Conservation (phyloP, 2,329 filamentous ascomycete species). For the Tolypocladium pustulatum region DNA sequence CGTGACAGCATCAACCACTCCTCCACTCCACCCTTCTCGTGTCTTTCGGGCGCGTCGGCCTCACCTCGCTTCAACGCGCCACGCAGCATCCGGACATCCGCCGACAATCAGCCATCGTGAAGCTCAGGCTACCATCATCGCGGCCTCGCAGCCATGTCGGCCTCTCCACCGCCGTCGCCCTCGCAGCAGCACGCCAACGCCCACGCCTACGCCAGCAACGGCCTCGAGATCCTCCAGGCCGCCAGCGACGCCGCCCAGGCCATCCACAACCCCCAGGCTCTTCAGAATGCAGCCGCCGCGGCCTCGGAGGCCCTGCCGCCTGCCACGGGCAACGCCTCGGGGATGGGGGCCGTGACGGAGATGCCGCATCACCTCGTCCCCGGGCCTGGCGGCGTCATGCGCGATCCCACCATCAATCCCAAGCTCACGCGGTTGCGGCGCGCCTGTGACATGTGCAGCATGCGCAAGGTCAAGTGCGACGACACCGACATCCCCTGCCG, state of each 20-base stretch:
- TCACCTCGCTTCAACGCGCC: constrained; percentile 27
- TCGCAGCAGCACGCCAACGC: constrained; percentile 17
- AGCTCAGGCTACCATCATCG: constrained; percentile 7
- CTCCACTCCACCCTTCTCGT: neutral
- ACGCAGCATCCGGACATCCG: constrained; percentile 27
- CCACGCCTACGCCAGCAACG: constrained; percentile 34
- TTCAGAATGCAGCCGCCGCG: constrained; percentile 27
- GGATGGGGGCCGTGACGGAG: constrained; percentile 5
- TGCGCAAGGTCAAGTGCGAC: constrained; percentile 53
- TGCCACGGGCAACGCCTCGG: constrained; percentile 9
- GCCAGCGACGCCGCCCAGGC: constrained; percentile 33
- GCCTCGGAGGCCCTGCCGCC: constrained; percentile 20
- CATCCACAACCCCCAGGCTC: constrained; percentile 24
- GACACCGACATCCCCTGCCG: constrained; percentile 45
- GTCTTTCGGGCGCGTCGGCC: constrained; percentile 14
- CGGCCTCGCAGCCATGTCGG: constrained; percentile 10
- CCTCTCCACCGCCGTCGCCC: constrained; percentile 13
- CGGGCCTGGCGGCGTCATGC: constrained; percentile 12
- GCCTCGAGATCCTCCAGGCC: constrained; percentile 33
- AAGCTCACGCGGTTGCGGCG: constrained; percentile 47
- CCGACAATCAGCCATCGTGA: constrained; percentile 32
- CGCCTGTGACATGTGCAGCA: constrained; percentile 52
- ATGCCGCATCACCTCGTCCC: constrained; percentile 7
- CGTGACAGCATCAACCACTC: neutral
- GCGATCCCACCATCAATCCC: constrained; percentile 32